Percentiles rank a stretch among this genome's conserved stretches.
Evolutionary conservation across 257 asterid species (phyloP).

Genomic region (Solanum pimpinellifolium): DNA sequence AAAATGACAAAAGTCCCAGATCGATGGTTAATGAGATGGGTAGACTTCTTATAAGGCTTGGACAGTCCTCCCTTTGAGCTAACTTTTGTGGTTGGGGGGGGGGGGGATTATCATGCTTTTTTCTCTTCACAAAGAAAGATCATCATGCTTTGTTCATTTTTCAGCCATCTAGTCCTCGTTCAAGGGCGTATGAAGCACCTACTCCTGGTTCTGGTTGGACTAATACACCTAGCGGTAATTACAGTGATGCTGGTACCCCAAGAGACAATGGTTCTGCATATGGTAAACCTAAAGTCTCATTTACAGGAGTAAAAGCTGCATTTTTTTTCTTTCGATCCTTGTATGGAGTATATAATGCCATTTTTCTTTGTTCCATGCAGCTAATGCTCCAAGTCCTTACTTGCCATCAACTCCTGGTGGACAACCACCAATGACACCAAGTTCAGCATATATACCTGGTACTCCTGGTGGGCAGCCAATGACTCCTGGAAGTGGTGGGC

Average conservation of each 20-base stretch:
- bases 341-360: background rate
- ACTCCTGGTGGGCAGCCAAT: slow-evolving; percentile 98
- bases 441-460: slow-evolving; percentile 93
- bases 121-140: too few relatives aligned
- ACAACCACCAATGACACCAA: slow-evolving; percentile 94
- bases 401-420: slow-evolving; percentile 97
- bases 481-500: slow-evolving; percentile 94
- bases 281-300: slow-evolving; percentile 32
- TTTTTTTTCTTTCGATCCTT: background rate
- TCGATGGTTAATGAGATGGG: too few relatives aligned
- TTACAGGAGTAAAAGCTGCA: background rate
- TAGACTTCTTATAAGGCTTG: too few relatives aligned
- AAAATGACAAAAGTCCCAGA: too few relatives aligned
- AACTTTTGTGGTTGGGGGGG: too few relatives aligned
- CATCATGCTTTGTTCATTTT: background rate
- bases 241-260: slow-evolving; percentile 81
- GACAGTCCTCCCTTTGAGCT: too few relatives aligned
- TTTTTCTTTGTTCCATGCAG: slow-evolving; percentile 24
- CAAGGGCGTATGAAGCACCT: slow-evolving; percentile 92
- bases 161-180: slow-evolving; percentile 86
- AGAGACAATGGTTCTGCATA: slow-evolving; percentile 70
- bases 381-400: slow-evolving; percentile 98
- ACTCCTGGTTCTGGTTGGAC: slow-evolving; percentile 96
- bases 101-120: too few relatives aligned
- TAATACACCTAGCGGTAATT: slow-evolving; percentile 41